Evolutionary conservation across 495 filamentous ascomycete species (phyloP), one percentile per base, ranked within the genome.

Genomic region (Elaphomyces granulatus): DNA sequence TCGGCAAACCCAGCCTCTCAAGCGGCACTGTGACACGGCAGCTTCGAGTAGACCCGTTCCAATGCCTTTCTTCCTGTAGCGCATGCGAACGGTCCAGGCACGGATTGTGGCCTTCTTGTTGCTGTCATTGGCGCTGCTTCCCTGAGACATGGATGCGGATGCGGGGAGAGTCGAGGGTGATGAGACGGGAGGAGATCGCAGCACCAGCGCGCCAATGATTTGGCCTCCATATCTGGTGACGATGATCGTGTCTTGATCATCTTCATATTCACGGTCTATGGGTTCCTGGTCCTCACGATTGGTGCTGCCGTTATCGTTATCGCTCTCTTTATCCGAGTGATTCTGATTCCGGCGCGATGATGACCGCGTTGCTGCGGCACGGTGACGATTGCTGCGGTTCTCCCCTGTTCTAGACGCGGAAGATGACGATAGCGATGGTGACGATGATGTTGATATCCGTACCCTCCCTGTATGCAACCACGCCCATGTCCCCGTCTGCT

Each of bases 51-150:
- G 58, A 17, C 71, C 77, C 15, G 51, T 62, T 3, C 84, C 86
- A 6, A 90, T 59, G 0, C 83, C 83, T 39, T 67, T 65, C 4
- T 71, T 60, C 9, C 86, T 67, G 54, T 83, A 88, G 46, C 58
- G 63, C 44, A 73, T 45, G 51, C 68, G 65, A 0, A 85, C 80
- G 2, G 83, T 83, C 81, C 83, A 87, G 1, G 80, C 83, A 17
- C 78, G 65, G 34, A 88, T 76, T n/a, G 81, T 55, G 3, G 44
- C 47, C 20, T 32, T 31, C 20, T 31, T 15, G 12, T 46, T 28
- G 8, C 34, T 7, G 15, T 10, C 19, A 14, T n/a, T 23, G 3
- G n/a, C 9, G n/a, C 8, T 33, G 40, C 18, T 15, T 3, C 18
- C 38, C 8, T 14, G 26, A n/a, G n/a, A n/a, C n/a, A n/a, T n/a